Evolutionary conservation across 805 yeast genomes (phyloP).

Genomic region (Ogataea trehalophila): DNA sequence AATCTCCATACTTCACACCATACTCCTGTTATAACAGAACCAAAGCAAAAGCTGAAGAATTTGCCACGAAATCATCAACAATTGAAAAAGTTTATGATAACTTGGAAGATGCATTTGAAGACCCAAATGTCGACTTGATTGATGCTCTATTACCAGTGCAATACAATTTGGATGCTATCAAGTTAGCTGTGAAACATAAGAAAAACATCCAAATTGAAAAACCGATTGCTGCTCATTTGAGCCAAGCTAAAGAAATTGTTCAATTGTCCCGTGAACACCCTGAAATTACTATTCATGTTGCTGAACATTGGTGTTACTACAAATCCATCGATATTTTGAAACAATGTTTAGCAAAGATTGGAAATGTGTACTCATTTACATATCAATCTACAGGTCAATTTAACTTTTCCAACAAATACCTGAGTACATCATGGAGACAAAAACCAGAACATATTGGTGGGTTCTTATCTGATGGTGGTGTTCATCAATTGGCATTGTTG

Average conservation of each 20-base stretch:
- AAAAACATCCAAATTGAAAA: constrained; percentile 85
- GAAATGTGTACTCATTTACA: constrained; percentile 64
- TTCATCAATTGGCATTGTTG: constrained; percentile 85
- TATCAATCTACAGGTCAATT: constrained; percentile 74
- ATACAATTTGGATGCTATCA: constrained; percentile 62
- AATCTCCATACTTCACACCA: constrained; percentile 49
- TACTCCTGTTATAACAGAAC: constrained; percentile 81
- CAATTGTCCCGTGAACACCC: constrained; percentile 54
- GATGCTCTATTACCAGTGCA: constrained; percentile 92
- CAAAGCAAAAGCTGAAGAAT: constrained; percentile 71
- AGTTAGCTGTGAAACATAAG: constrained; percentile 62
- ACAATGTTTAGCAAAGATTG: constrained; percentile 63
- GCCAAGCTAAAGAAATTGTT: constrained; percentile 79
- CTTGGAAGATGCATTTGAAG: constrained; percentile 61
- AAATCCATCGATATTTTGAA: constrained; percentile 52
- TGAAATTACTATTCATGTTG: constrained; percentile 60
- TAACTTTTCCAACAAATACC: constrained; percentile 53
- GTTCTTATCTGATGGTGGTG: constrained; percentile 91
- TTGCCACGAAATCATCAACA: constrained; percentile 61
- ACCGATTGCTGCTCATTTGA: constrained; percentile 84
- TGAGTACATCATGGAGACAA: constrained; percentile 79
- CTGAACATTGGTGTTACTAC: constrained; percentile 84
- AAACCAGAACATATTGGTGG: constrained; percentile 93
- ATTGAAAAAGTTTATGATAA: constrained; percentile 49
- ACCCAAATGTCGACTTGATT: constrained; percentile 64